These are phyloP conservation scores for Persicaria tinctoria DNA, from an alignment of 148 eudicot species.

Conservation along the genomic window DNA sequence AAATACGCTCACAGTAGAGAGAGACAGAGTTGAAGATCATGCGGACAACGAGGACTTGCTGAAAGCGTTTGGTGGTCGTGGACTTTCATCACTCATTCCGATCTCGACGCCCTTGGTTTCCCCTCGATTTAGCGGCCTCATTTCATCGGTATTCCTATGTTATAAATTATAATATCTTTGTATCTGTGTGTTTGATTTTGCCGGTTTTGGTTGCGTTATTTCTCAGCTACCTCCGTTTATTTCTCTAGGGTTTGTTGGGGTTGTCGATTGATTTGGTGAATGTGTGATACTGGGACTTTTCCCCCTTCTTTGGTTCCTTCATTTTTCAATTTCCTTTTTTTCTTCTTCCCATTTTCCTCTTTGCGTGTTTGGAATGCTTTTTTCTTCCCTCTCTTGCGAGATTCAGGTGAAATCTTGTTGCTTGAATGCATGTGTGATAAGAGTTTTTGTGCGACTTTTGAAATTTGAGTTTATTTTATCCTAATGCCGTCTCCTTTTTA, in stretches of 20 bases:
- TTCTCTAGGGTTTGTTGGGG: slow-evolving; percentile 10
- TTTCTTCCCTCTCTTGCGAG: slow-evolving; percentile 14
- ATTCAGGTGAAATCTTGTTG: slow-evolving; percentile 1
- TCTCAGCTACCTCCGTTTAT: background rate
- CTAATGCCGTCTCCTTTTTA: background rate
- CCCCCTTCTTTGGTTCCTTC: background rate
- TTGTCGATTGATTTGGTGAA: slow-evolving; percentile 2
- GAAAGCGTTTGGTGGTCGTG: slow-evolving; percentile 9
- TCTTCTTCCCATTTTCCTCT: background rate
- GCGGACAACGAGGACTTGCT: slow-evolving; percentile 25
- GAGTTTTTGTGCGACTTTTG: background rate
- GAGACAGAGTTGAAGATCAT: slow-evolving; percentile 17
- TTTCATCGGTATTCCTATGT: slow-evolving; percentile 6
- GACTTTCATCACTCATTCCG: slow-evolving; percentile 17
- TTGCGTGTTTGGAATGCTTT: slow-evolving; percentile 16
- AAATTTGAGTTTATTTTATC: background rate
- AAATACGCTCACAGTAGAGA: slow-evolving; percentile 4
- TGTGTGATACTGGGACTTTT: slow-evolving; percentile 1
- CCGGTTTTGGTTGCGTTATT: slow-evolving; percentile 4
- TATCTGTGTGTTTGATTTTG: slow-evolving; percentile 4
- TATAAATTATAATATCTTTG: background rate
- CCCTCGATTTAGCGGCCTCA: background rate
- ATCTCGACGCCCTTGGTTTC: slow-evolving; percentile 17
- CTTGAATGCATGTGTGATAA: background rate
- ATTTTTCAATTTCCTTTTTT: background rate